These are phyloP conservation scores for Barnettozyma wickerhamii DNA, from an alignment of 805 yeast species.

Conservation along the genomic window DNA sequence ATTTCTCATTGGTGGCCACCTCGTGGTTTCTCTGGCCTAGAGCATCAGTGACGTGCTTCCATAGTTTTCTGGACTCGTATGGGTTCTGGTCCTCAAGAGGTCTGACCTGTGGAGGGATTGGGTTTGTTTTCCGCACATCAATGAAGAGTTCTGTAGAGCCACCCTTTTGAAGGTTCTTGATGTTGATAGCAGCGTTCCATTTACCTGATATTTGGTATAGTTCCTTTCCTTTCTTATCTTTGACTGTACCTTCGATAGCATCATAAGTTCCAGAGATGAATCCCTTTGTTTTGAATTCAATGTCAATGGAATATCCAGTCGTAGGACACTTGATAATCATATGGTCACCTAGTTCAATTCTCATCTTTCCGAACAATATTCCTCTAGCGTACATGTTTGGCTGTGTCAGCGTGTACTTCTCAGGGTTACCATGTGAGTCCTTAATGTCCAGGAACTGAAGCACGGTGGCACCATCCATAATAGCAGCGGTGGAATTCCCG, in stretches of 20 bases:
- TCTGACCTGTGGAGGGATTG: slow-evolving; percentile 64
- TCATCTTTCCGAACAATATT: slow-evolving; percentile 83
- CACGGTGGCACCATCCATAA: slow-evolving; percentile 89
- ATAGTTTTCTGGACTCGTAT: slow-evolving; percentile 74
- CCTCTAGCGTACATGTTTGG: slow-evolving; percentile 97
- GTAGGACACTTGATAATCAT: slow-evolving; percentile 66
- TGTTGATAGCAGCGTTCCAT: slow-evolving; percentile 85
- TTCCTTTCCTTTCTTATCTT: slow-evolving; percentile 47
- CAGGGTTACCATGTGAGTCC: slow-evolving; percentile 47
- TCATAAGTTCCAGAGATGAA: slow-evolving; percentile 90
- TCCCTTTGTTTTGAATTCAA: slow-evolving; percentile 94
- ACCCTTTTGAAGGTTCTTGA: slow-evolving; percentile 47
- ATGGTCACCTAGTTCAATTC: slow-evolving; percentile 90
- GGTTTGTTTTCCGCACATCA: slow-evolving; percentile 53
- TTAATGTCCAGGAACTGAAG: slow-evolving; percentile 60
- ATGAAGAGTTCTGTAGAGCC: slow-evolving; percentile 46
- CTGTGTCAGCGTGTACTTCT: slow-evolving; percentile 80
- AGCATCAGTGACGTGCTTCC: slow-evolving; percentile 82
- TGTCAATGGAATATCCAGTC: slow-evolving; percentile 61
- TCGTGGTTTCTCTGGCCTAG: slow-evolving; percentile 75
- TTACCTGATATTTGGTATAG: slow-evolving; percentile 76
- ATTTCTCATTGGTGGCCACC: slow-evolving; percentile 85
- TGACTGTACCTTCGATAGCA: slow-evolving; percentile 73
- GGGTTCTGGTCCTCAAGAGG: slow-evolving; percentile 77
- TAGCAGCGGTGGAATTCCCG: slow-evolving; percentile 95